Base-by-base conservation (phyloP, 768 basidiomycete species). In the Boletus fagicola region DNA sequence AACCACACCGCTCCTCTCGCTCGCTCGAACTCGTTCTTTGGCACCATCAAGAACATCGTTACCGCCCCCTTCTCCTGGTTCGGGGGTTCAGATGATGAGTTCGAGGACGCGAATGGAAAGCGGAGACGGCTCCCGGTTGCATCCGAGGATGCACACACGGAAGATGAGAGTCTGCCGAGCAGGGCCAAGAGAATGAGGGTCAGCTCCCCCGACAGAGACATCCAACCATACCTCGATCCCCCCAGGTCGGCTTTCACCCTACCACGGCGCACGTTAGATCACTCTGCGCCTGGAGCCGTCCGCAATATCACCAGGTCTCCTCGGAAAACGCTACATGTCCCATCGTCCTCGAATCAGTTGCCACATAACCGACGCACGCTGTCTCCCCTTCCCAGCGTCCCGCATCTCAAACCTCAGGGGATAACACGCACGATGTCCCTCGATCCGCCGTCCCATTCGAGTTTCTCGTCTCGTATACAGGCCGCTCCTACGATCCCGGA, bases 341-440 rank as follows among this genome's bases (percentile, higher is more conserved):
- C 68, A 22, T 68, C 73, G 43, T 58, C 67, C 36, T 63, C 70
- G 45, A 68, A 68, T 71, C 65, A 69, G 53, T 63, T 70, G 59
- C 60, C 72, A 24, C 68, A 68, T 45, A 69, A 64, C 70, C 75
- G 77, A 54, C 75, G 75, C 31, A 78, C 81, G 7, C 58, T 74
- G 18, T 81, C 81, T 45, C 81, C 82, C 24, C 54, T 64, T 60
- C 71, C 71, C 24, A 74, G 64, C 38, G 56, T 59, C 49, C 64
- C 71, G 1, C 60, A 64, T 42, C 68, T 76, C 59, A 77, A 75
- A 43, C 71, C 71, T 33, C 71, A 72, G 35, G 63, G 59, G 31
- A 43, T 77, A 47, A 71, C 76, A 47, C 84, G 87, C 49, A 89
- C 86, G 30, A 87, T 87, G 83, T 88, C 87, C 45, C 83, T 87